Base-by-base conservation (phyloP, 768 basidiomycete genomes). In the Suillus discolor region DNA sequence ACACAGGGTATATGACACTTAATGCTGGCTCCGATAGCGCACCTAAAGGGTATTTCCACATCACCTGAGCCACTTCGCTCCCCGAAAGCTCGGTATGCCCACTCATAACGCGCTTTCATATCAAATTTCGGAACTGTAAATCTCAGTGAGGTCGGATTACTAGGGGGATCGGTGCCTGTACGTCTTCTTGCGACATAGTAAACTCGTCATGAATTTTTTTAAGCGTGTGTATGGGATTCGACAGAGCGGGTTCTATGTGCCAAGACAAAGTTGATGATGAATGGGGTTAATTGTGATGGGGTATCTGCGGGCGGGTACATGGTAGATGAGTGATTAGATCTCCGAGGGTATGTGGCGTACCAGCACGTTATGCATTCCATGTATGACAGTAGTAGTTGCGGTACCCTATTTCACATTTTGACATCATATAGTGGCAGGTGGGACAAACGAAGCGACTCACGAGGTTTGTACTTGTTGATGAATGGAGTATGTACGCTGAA, bases 41-140 rank as follows among this genome's bases (percentile, higher is more conserved):
- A 64, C 62, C 53, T 63, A 66, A 51, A n/a, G 62, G 49, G 39
- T 66, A 63, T 63, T 64, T 57, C 65, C 62, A 63, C 54, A 41
- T 63, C 47, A 63, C 45, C 44, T 66, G 65, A 61, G 65, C 16
- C 13, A 15, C 2, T 25, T 20, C 44, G 38, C 20, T 53, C 47
- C 39, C 62, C 65, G 36, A 66, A 38, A 28, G 3, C 9, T 53
- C 18, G 51, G 55, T 47, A 51, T n/a, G 55, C 28, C 49, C 62
- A 62, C 65, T 66, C 47, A 39, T 44, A 20, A n/a, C 62, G 47
- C 53, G 51, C 65, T 51, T 47, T 53, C 51, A 57, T 63, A 63
- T 66, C 31, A 18, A 54, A 39, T 23, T 45, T 63, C 49, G 65
- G 36, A 20, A 38, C 25, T 23, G 65, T 47, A 44, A 39, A 55